Conservation (phyloP, 192 early-diverging fungal species). For the Tieghemiomyces parasiticus region DNA sequence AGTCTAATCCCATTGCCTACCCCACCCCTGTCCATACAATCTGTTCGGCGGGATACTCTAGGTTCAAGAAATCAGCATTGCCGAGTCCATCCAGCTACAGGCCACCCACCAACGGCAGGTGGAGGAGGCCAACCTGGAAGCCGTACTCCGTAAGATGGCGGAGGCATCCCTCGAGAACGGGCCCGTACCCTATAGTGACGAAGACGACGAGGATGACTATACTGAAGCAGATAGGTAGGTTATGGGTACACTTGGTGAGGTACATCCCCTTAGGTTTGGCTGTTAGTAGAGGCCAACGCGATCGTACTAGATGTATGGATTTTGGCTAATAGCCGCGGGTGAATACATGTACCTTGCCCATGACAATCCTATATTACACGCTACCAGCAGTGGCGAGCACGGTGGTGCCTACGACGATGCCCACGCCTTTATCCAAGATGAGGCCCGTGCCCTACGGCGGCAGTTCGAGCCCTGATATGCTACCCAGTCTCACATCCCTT, state of each 20-base stretch:
- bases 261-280: no score
- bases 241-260: neutral
- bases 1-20: no score
- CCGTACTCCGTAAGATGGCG: neutral
- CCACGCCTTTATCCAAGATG: neutral
- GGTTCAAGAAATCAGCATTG: neutral
- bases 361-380: no score
- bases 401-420: slow-evolving; percentile 1
- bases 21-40: no score
- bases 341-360: no score
- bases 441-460: neutral
- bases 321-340: no score
- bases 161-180: neutral
- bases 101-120: neutral
- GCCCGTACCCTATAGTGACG: neutral
- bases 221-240: neutral
- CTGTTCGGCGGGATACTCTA: no score
- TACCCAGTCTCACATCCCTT: no score
- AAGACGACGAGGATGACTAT: neutral
- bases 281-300: no score
- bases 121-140: slow-evolving; percentile 4
- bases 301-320: no score
- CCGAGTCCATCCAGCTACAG: neutral
- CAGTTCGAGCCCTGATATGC: neutral
- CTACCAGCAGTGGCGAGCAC: no score